phyloP scores from a whole-genome alignment of 148 eudicot species.

The Euryodendron excelsum region DNA sequence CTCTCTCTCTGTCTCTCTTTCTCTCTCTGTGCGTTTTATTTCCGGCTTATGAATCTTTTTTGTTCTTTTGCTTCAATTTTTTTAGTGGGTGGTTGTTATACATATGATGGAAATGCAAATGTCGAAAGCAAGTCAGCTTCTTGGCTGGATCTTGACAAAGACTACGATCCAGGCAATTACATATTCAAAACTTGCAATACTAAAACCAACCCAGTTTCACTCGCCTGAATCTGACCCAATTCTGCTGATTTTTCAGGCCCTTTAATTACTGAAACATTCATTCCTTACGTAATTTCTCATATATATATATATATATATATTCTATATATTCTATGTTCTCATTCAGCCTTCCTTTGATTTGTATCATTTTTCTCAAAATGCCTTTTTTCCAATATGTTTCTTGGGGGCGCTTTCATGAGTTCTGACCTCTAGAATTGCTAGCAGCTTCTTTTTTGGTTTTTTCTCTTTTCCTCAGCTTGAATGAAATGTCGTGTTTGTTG shows the following conservation, averaged over 20 bases:
- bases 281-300: too few species aligned
- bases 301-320: too few species aligned
- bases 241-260: constrained; percentile 43
- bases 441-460: too few species aligned
- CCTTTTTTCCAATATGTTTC: too few species aligned
- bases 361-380: too few species aligned
- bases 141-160: constrained; percentile 28
- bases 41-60: too few species aligned
- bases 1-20: neutral
- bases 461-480: neutral
- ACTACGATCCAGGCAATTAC: constrained; percentile 27
- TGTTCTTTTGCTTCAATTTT: neutral
- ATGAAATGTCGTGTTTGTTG: too few species aligned
- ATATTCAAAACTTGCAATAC: constrained; percentile 11
- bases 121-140: constrained; percentile 46
- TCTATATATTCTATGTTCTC: too few species aligned
- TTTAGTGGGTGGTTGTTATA: neutral
- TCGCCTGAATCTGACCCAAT: constrained; percentile 46
- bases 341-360: too few species aligned
- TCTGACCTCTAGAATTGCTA: too few species aligned
- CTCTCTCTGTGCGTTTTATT: neutral
- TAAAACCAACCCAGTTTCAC: constrained; percentile 32
- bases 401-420: too few species aligned
- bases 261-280: constrained; percentile 34
- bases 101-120: neutral